A percentile compares a stretch with the other conserved stretches of the same genome.
phyloP scores from a whole-genome alignment of 1,139 yeast species.

The Scheffersomyces lignicola region DNA sequence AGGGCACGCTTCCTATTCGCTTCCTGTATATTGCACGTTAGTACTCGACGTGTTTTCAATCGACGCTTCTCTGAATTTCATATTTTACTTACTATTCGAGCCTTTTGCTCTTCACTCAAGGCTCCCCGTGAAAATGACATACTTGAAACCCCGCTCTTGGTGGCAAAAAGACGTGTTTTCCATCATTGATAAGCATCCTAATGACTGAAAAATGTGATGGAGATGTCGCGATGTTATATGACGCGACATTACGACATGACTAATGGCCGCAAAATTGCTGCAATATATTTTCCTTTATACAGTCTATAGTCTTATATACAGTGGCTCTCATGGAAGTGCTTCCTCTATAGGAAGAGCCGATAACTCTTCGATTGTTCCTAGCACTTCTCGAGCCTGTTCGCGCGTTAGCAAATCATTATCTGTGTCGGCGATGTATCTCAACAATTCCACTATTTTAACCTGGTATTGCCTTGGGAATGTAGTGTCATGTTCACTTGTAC shows the following conservation, averaged over 20 bases:
- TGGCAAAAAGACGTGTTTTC: constrained; percentile 1
- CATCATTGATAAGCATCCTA: too few species aligned
- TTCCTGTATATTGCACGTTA: constrained; percentile 35
- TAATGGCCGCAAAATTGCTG: too few species aligned
- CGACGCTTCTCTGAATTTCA: neutral
- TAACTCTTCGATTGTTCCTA: constrained; percentile 44
- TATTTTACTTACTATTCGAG: constrained; percentile 23
- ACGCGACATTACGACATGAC: too few species aligned
- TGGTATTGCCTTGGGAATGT: constrained; percentile 52
- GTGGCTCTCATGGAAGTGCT: neutral
- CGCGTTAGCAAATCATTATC: constrained; percentile 60
- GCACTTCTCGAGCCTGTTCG: constrained; percentile 53
- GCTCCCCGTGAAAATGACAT: constrained; percentile 12
- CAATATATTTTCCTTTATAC: too few species aligned
- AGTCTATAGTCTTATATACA: too few species aligned
- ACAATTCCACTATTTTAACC: constrained; percentile 34
- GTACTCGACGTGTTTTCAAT: constrained; percentile 9
- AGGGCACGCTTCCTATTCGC: constrained; percentile 60
- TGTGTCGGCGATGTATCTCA: constrained; percentile 46
- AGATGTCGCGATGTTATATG: too few species aligned
- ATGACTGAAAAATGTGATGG: too few species aligned
- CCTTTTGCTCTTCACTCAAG: constrained; percentile 24
- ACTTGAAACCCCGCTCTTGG: neutral
- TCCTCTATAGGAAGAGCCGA: neutral
- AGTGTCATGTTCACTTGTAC: constrained; percentile 38